Evolutionary conservation across 2,329 filamentous ascomycete genomes (phyloP).

Genomic region (Fusarium anthophilum): DNA sequence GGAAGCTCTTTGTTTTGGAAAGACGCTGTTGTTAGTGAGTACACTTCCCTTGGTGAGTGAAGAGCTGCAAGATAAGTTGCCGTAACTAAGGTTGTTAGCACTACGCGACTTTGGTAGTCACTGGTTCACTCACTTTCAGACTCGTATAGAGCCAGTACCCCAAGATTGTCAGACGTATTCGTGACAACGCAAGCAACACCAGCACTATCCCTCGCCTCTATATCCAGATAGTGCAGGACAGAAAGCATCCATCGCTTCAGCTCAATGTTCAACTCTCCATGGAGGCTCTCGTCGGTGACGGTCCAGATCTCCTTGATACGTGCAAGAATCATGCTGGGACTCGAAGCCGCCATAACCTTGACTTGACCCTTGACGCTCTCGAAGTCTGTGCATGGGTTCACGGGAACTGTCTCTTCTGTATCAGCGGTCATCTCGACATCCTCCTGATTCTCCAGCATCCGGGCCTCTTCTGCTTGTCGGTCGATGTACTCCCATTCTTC

Average conservation of each 20-base stretch:
- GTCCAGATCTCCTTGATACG: slow-evolving; percentile 57
- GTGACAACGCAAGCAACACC: not conserved
- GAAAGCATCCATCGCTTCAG: slow-evolving; percentile 70
- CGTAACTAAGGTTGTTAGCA: slow-evolving; percentile 50
- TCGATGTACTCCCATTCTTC: slow-evolving; percentile 53
- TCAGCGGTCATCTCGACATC: not conserved
- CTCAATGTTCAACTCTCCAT: slow-evolving; percentile 56
- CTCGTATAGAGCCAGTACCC: slow-evolving; percentile 62
- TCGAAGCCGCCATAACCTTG: slow-evolving; percentile 32
- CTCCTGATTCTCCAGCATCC: not conserved
- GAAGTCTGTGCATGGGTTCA: not conserved
- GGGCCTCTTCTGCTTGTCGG: not conserved
- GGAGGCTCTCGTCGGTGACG: slow-evolving; percentile 15
- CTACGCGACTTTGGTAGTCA: fast-evolving
- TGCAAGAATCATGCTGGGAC: slow-evolving; percentile 57
- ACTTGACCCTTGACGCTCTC: slow-evolving; percentile 24
- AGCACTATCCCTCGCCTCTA: slow-evolving; percentile 35
- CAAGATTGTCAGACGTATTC: slow-evolving; percentile 19
- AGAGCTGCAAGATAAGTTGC: slow-evolving; percentile 60
- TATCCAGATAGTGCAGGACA: slow-evolving; percentile 59
- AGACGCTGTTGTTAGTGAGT: slow-evolving; percentile 57
- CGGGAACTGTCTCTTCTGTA: not conserved
- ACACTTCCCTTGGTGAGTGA: slow-evolving; percentile 52
- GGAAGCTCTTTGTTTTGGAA: slow-evolving; percentile 50
- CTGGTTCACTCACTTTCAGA: slow-evolving; percentile 52